phyloP scores from a whole-genome alignment of 768 basidiomycete species.

The Mycena haematopus region DNA sequence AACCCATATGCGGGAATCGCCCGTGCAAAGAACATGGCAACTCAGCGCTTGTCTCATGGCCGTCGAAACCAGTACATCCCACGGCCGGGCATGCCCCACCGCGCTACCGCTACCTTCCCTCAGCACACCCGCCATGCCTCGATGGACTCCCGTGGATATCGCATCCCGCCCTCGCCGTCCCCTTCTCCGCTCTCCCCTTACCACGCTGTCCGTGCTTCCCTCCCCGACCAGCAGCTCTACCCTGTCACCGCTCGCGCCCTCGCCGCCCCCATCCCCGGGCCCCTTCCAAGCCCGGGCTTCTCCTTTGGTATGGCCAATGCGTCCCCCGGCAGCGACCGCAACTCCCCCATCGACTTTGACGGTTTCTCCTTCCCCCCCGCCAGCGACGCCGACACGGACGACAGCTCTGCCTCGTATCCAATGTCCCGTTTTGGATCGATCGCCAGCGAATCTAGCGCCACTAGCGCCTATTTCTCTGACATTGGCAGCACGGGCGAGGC shows the following conservation, averaged over 20 bases:
- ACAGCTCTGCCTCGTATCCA: slow-evolving; percentile 53
- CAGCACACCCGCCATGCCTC: slow-evolving; percentile 49
- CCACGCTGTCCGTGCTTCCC: slow-evolving; percentile 50
- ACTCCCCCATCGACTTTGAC: slow-evolving; percentile 55
- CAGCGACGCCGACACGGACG: slow-evolving; percentile 57
- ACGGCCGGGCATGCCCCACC: slow-evolving; percentile 33
- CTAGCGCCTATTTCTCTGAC: slow-evolving; percentile 57
- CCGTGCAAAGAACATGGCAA: slow-evolving; percentile 58
- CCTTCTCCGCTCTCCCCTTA: slow-evolving; percentile 52
- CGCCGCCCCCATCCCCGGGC: slow-evolving; percentile 56
- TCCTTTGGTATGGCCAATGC: slow-evolving; percentile 67
- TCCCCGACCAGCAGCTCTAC: slow-evolving; percentile 59
- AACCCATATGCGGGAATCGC: slow-evolving; percentile 59
- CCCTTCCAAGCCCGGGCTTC: slow-evolving; percentile 66
- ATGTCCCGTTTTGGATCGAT: slow-evolving; percentile 67
- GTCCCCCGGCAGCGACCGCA: slow-evolving; percentile 54
- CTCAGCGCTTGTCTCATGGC: slow-evolving; percentile 42
- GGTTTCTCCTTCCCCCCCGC: slow-evolving; percentile 53
- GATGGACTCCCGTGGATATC: slow-evolving; percentile 47
- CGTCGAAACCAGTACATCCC: slow-evolving; percentile 41
- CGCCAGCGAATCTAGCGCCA: slow-evolving; percentile 62
- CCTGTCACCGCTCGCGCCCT: slow-evolving; percentile 54
- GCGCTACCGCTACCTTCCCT: slow-evolving; percentile 43
- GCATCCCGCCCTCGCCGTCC: slow-evolving; percentile 46
- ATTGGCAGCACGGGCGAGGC: slow-evolving; percentile 45